Evolutionary conservation across 2,329 filamentous ascomycete genomes (phyloP).

Genomic region (Colletotrichum trifolii): DNA sequence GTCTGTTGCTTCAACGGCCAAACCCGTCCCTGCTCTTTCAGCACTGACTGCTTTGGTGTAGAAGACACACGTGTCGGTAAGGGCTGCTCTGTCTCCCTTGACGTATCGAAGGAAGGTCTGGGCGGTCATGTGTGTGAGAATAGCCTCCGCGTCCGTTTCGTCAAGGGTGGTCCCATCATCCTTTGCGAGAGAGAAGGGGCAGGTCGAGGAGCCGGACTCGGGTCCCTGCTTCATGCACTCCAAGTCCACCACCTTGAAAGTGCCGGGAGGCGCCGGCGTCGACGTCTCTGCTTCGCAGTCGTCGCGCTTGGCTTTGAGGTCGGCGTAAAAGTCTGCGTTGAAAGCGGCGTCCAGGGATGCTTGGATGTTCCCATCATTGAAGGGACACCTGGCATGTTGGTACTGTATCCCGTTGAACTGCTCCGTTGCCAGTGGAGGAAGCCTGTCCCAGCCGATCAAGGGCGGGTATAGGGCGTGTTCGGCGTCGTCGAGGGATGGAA

Average conservation of each 20-base stretch:
- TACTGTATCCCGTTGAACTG: slow-evolving; percentile 4
- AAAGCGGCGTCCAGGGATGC: neutral
- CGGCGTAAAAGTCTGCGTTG: neutral
- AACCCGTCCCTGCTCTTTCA: neutral
- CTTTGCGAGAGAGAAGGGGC: no score
- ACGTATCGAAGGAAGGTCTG: slow-evolving; percentile 2
- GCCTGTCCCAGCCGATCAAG: slow-evolving; percentile 10
- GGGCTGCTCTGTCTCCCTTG: slow-evolving; percentile 3
- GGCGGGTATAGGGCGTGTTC: neutral
- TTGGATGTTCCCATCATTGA: slow-evolving; percentile 8
- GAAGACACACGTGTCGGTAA: neutral
- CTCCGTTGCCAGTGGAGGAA: neutral
- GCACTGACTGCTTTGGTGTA: neutral
- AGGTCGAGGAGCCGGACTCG: no score
- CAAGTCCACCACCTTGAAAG: no score
- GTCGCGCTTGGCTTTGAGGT: neutral
- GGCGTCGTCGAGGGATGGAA: neutral
- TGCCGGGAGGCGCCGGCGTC: no score
- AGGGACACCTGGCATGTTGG: slow-evolving; percentile 5
- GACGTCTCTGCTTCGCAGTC: no score
- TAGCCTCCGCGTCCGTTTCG: neutral
- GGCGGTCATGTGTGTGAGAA: neutral
- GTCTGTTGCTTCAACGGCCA: neutral
- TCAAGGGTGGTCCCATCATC: neutral
- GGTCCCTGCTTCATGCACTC: no score